phyloP scores from a whole-genome alignment of 192 early-diverging fungal species.

The Coemansia sp. region DNA sequence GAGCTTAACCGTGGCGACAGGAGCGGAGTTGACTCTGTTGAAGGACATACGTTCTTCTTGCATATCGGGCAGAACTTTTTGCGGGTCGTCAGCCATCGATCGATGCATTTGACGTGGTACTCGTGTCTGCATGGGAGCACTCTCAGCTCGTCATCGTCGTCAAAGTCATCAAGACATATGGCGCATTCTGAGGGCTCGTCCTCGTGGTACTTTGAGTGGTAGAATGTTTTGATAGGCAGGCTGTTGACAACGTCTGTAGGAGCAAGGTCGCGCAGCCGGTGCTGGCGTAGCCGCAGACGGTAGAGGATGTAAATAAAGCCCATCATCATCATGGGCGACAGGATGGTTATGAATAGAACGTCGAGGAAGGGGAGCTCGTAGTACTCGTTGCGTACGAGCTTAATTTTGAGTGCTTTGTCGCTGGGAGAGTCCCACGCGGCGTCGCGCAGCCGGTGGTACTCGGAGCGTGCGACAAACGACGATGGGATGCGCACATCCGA shows the following conservation, averaged over 20 bases:
- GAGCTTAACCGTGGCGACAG: constrained; percentile 42
- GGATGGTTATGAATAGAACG: constrained; percentile 76
- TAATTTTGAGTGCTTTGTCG: constrained; percentile 23
- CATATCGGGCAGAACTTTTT: constrained; percentile 84
- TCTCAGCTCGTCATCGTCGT: constrained; percentile 73
- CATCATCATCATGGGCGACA: constrained; percentile 81
- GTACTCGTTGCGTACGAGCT: constrained; percentile 53
- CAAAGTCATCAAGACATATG: constrained; percentile 93
- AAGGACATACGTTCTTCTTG: constrained; percentile 60
- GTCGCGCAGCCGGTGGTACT: constrained; percentile 63
- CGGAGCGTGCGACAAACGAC: constrained; percentile 75
- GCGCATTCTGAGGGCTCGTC: constrained; percentile 82
- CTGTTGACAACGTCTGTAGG: constrained; percentile 71
- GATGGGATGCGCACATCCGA: constrained; percentile 85
- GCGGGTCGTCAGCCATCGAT: constrained; percentile 85
- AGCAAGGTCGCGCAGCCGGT: constrained; percentile 72
- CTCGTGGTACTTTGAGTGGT: constrained; percentile 60
- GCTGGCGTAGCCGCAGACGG: constrained; percentile 70
- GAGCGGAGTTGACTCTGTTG: constrained; percentile 37
- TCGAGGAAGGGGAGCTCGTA: constrained; percentile 71
- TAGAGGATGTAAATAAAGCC: constrained; percentile 72
- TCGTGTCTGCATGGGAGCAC: constrained; percentile 86
- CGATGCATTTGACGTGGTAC: constrained; percentile 87
- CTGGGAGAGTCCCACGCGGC: constrained; percentile 20
- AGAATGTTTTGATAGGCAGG: constrained; percentile 72